Evolutionary conservation across 495 filamentous ascomycete genomes (phyloP), one percentile per base, ranked within the genome.

Genomic region (Pyronema omphalodes): DNA sequence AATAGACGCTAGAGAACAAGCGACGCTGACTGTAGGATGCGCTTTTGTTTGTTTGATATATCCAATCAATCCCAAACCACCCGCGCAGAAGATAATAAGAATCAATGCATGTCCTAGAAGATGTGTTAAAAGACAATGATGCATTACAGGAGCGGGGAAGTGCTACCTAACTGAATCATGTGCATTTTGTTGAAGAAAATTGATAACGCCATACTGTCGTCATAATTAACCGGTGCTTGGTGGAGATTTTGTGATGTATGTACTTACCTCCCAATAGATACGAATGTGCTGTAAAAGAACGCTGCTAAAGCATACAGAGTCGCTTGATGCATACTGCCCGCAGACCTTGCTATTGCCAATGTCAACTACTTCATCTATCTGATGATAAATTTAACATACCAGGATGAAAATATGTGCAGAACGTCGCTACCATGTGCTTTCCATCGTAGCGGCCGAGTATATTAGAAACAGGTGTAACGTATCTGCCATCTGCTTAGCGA

Each of bases 41-140:
- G 81, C 83, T 54, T 89, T 73, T 57, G 71, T 78, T 67, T 94
- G 89, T 69, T 98, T 98, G 18, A 80, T 76, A 86, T 91, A 96
- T 48, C 86, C 91, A 7, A 95, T 77, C 60, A 94, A 81, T 1
- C 91, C 91, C 37, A 95, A 70, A 0, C 87, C 89, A 39, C 83
- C 88, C 9, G 86, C 91, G 59, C 86, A 84, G 65, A 94, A 95
- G 1, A 95, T 73, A 48, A 88, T 69, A 35, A 98, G 70, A 12
- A 96, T 82, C 33, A 98, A 67, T 3, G 74, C 76, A 69, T 94
- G 88, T 0, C 86, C 89, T 23, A 15, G 44, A 11, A 23, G 44
- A 14, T 29, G 23, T 29, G 23, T n/a, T 15, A 23, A 6, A 18
- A 17, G 11, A 8, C 3, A 53, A 11, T n/a, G 15, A 29, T 9